A percentile compares a stretch with the other conserved stretches of the same genome.
These are phyloP conservation scores for Naegleria fowleri DNA, from an alignment of 208 protist genomes.

Conservation along the genomic window DNA sequence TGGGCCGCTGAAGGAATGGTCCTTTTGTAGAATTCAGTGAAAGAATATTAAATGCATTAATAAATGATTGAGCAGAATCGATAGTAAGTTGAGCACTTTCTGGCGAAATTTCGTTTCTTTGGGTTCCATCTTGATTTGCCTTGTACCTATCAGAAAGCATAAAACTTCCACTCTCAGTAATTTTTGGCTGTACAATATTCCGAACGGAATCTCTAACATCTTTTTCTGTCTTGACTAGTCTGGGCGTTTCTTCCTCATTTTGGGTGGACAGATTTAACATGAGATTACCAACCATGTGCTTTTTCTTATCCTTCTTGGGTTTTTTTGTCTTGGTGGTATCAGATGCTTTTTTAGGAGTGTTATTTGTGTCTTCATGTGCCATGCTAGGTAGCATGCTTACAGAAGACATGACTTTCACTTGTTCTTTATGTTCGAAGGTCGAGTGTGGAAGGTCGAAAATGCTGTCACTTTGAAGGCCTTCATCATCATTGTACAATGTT, in stretches of 20 bases:
- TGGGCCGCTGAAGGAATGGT: too few species aligned
- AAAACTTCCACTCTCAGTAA: not conserved
- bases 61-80: not conserved
- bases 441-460: not conserved
- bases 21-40: not conserved
- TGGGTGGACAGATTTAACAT: not conserved
- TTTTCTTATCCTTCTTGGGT: not conserved
- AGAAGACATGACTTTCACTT: too few species aligned
- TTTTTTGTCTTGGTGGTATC: not conserved
- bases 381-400: too few species aligned
- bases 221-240: not conserved
- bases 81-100: not conserved
- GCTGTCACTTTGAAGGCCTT: not conserved
- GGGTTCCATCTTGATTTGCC: not conserved
- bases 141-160: not conserved
- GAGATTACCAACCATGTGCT: not conserved
- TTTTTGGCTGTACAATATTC: not conserved
- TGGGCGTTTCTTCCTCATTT: not conserved
- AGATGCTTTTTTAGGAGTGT: too few species aligned
- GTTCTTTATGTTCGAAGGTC: too few species aligned
- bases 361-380: too few species aligned
- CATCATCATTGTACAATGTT: too few species aligned
- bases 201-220: not conserved
- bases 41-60: not conserved
- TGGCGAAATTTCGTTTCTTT: not conserved